phyloP scores from a whole-genome alignment of 148 eudicot species.

The Dysphania ambrosioides region DNA sequence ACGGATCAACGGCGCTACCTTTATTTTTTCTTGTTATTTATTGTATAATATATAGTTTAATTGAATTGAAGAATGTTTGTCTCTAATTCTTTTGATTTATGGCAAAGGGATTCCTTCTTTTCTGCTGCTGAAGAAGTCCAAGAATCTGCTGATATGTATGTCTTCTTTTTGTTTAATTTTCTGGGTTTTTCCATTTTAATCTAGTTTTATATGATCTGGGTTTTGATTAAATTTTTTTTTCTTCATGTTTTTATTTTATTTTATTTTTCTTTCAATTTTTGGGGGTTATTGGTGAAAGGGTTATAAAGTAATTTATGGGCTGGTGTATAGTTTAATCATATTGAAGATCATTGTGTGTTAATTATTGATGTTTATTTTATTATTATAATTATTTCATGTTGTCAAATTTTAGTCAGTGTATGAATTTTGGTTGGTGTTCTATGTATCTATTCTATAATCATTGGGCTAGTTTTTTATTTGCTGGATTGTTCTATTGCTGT shows the following conservation, averaged over 20 bases:
- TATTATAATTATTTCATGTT: background rate
- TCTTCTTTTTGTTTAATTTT: background rate
- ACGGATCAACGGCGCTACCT: constrained; percentile 13
- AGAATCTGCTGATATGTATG: constrained; percentile 89
- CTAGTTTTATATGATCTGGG: constrained; percentile 15
- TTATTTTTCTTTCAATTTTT: background rate
- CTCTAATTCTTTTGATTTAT: constrained; percentile 84
- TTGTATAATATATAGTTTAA: background rate
- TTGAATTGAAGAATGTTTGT: constrained; percentile 57
- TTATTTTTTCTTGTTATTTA: background rate
- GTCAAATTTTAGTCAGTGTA: background rate
- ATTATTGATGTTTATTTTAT: background rate
- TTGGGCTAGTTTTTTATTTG: background rate
- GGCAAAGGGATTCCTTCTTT: constrained; percentile 85
- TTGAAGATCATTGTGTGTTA: background rate
- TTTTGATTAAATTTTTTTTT: background rate
- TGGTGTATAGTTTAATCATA: background rate
- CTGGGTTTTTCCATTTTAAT: background rate
- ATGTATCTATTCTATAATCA: background rate
- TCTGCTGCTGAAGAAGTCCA: constrained; percentile 95
- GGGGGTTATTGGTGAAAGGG: background rate
- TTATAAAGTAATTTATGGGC: background rate
- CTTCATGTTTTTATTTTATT: background rate
- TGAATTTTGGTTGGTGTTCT: background rate
- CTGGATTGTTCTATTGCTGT: background rate